Conservation (phyloP, 257 asterid genomes). For the Solanum bukasovii region DNA sequence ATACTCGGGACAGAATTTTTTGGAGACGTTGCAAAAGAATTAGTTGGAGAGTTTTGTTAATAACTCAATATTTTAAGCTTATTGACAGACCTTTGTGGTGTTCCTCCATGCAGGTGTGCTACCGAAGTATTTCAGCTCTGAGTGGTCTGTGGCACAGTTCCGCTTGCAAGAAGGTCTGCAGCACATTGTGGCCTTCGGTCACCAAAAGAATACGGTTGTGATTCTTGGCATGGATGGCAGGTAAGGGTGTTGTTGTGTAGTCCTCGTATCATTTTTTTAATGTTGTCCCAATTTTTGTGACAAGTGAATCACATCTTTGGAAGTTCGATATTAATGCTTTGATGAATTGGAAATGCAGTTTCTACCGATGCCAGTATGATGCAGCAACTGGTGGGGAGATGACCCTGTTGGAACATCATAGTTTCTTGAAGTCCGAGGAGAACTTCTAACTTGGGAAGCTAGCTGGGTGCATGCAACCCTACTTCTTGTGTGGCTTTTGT, state of each 20-base stretch:
- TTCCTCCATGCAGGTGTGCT: constrained; percentile 53
- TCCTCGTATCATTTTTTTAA: neutral
- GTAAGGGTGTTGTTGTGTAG: constrained; percentile 18
- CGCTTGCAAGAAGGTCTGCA: constrained; percentile 79
- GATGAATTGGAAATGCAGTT: constrained; percentile 23
- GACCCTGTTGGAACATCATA: constrained; percentile 74
- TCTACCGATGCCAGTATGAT: constrained; percentile 70
- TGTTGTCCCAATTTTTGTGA: neutral
- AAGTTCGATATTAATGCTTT: neutral
- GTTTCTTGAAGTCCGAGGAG: constrained; percentile 68
- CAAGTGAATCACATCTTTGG: neutral
- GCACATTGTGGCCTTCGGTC: constrained; percentile 81
- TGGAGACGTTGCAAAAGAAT: neutral
- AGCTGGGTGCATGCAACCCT: neutral
- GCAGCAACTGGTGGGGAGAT: constrained; percentile 71
- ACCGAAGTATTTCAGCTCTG: constrained; percentile 92
- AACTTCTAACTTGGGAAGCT: constrained; percentile 21
- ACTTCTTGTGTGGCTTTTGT: neutral
- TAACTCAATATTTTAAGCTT: neutral
- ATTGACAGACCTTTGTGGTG: neutral
- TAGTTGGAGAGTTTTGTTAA: neutral
- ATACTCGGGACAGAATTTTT: neutral
- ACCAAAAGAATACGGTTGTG: constrained; percentile 70
- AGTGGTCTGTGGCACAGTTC: constrained; percentile 94
- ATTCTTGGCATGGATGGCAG: constrained; percentile 96